Conservation (phyloP, 148 eudicot genomes). For the Amaranthus hypochondriacus region DNA sequence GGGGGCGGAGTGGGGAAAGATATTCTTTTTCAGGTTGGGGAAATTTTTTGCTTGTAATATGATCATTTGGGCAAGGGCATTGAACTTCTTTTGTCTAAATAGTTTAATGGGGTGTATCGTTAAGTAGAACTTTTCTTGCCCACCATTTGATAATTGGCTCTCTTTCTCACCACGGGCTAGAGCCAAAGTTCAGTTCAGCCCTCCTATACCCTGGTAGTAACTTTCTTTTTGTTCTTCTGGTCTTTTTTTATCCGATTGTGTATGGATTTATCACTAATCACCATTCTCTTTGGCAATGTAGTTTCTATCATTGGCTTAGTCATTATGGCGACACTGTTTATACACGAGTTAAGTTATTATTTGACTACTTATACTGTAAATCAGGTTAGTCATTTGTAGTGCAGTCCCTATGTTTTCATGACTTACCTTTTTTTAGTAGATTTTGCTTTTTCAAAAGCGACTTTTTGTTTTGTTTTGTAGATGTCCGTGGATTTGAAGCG, state of each 20-base stretch:
- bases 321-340: constrained; percentile 82
- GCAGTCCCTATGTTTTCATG: constrained; percentile 1
- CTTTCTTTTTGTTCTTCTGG: not conserved
- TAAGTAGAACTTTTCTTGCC: not conserved
- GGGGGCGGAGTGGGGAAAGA: no score
- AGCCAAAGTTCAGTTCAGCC: not conserved
- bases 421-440: constrained; percentile 6
- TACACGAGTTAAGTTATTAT: constrained; percentile 90
- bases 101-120: not conserved
- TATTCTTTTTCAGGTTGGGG: not conserved
- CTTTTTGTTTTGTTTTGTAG: constrained; percentile 35
- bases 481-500: constrained; percentile 96
- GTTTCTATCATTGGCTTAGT: constrained; percentile 87
- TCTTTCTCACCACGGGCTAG: constrained; percentile 3
- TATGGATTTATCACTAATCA: not conserved
- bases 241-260: not conserved
- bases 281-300: constrained; percentile 24
- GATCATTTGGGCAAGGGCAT: not conserved
- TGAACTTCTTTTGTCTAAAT: not conserved
- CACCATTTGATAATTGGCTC: not conserved
- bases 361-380: constrained; percentile 83
- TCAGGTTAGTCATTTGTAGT: constrained; percentile 46
- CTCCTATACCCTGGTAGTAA: not conserved
- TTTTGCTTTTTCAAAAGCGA: constrained; percentile 1
- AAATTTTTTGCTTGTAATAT: not conserved